Conservation (phyloP, 225 moss, liverwort and hornwort genomes). For the Bryoerythrophyllum caledonicum region DNA sequence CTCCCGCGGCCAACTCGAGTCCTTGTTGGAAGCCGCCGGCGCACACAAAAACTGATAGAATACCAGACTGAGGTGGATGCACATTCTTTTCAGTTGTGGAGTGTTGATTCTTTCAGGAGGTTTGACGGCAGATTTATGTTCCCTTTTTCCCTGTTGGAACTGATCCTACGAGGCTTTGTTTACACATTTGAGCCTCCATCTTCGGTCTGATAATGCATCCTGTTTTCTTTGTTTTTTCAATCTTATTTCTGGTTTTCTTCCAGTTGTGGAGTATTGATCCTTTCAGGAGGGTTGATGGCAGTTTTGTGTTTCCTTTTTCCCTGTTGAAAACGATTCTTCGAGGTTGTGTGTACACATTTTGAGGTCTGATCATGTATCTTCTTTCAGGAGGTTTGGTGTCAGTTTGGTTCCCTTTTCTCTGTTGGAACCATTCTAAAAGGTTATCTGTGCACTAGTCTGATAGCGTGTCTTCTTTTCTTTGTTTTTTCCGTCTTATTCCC, state of each 20-base stretch:
- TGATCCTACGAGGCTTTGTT: background rate
- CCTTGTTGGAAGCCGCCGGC: conserved; percentile 52
- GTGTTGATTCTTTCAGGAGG: conserved; percentile 13
- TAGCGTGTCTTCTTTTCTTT: background rate
- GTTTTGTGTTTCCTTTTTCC: background rate
- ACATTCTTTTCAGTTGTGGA: background rate
- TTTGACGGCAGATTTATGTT: background rate
- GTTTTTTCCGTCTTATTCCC: too few species aligned
- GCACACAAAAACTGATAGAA: conserved; percentile 37
- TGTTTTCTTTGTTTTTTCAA: too few species aligned
- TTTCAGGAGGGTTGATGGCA: conserved; percentile 13
- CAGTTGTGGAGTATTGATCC: too few species aligned
- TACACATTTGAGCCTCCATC: background rate
- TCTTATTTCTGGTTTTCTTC: too few species aligned
- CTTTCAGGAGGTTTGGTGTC: background rate
- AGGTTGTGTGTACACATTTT: too few species aligned
- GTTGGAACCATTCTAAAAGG: too few species aligned
- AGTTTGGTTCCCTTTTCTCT: too few species aligned
- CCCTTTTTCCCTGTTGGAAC: background rate
- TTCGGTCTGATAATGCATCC: background rate
- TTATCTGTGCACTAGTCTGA: too few species aligned
- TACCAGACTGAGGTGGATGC: background rate
- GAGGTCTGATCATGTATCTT: background rate
- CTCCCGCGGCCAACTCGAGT: conserved; percentile 43
- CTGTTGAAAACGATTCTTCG: background rate